These are phyloP conservation scores for Penicillium vulpinum DNA, from an alignment of 2,329 filamentous ascomycete genomes.

Conservation along the genomic window DNA sequence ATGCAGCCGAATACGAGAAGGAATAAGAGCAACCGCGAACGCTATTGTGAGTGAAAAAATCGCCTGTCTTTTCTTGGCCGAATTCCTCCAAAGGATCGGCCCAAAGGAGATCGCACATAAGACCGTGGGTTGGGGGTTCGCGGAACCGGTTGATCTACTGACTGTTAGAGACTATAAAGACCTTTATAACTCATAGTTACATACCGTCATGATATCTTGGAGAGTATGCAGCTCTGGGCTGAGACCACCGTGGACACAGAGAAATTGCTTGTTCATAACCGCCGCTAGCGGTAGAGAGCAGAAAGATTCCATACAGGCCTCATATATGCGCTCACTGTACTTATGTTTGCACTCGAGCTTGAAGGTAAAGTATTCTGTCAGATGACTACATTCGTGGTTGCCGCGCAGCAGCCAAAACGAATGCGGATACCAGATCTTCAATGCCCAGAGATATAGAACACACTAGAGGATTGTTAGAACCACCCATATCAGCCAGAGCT, in stretches of 20 bases:
- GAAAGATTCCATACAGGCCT: constrained; percentile 98
- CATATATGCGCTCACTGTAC: constrained; percentile 93
- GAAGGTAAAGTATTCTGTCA: constrained; percentile 99
- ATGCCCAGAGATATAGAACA: constrained; percentile 92
- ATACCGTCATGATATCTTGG: constrained; percentile 84
- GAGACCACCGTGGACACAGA: constrained; percentile 95
- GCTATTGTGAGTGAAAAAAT: constrained; percentile 98
- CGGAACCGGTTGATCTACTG: constrained; percentile 92
- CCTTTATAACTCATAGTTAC: too few relatives aligned
- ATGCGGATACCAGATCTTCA: constrained; percentile 99
- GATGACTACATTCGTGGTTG: constrained; percentile 97
- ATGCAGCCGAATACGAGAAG: constrained; percentile 96
- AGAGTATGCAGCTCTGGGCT: constrained; percentile 95
- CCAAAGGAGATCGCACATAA: constrained; percentile 99
- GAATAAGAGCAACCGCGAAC: constrained; percentile 99
- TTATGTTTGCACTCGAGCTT: constrained; percentile 99
- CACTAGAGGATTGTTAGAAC: constrained; percentile 54
- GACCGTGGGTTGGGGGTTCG: constrained; percentile 91
- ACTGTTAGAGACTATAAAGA: not conserved
- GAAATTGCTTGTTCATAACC: constrained; percentile 99
- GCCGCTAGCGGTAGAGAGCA: constrained; percentile 89
- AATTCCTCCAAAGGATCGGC: constrained; percentile 97
- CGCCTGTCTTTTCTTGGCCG: constrained; percentile 95
- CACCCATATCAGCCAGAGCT: too few relatives aligned
- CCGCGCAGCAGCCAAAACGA: constrained; percentile 94